Conservation (phyloP, 192 early-diverging fungal species). For the Podila epigama region DNA sequence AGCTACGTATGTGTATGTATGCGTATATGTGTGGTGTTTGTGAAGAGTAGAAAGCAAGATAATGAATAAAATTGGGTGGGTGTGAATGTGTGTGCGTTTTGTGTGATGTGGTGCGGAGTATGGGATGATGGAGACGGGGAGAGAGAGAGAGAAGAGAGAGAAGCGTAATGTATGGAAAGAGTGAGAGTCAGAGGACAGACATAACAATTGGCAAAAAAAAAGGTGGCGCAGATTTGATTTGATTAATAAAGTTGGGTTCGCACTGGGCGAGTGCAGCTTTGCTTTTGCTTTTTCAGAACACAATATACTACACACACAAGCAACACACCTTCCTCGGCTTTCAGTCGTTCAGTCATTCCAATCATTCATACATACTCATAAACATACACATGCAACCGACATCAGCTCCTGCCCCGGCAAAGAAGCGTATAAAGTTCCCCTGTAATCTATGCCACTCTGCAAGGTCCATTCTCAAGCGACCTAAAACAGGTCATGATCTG, state of each 20-base stretch:
- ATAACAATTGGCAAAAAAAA: not conserved
- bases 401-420: not conserved
- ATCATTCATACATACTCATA: not conserved
- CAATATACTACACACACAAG: not conserved
- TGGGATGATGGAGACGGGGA: not conserved
- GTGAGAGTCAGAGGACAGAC: not conserved
- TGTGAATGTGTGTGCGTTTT: not conserved
- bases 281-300: not conserved
- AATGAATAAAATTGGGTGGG: not conserved
- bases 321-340: not conserved
- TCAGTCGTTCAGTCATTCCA: not conserved
- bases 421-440: slow-evolving; percentile 35
- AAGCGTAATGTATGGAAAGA: not conserved
- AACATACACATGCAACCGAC: not conserved
- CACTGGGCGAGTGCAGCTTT: not conserved
- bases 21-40: not conserved
- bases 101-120: not conserved
- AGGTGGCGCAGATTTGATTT: not conserved
- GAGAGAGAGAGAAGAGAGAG: not conserved
- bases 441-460: slow-evolving; percentile 64
- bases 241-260: not conserved
- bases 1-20: no score
- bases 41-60: not conserved
- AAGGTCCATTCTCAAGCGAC: slow-evolving; percentile 87
- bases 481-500: slow-evolving; percentile 89